Base-by-base conservation (phyloP, 2,329 filamentous ascomycete species). In the Claviceps pazoutovae region DNA sequence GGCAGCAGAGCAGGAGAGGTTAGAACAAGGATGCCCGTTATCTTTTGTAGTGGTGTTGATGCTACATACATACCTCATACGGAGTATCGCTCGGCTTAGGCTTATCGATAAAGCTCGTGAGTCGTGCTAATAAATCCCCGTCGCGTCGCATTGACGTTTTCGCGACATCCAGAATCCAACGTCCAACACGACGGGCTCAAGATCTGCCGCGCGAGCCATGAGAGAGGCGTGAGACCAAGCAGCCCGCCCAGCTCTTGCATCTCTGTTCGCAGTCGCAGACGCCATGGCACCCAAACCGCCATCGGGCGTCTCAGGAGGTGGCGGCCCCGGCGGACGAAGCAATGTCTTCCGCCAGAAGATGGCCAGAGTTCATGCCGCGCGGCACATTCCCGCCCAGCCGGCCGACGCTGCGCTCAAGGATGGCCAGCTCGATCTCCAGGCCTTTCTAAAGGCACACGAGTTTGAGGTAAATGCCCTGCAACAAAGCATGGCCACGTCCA, bases 401-500 rank as follows among this genome's bases (percentile, higher is more conserved):
- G 69, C 74, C 16, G 71, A 76, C 42, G 71, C 71, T 9, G 75
- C 74, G 6, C 66, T 79, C 23, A 73, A 74, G 49, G 81, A 85
- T 67, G 93, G 91, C 63, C 84, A 94, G 63, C 76, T 98, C 54
- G 84, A 96, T 63, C 77, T 96, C 49, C 81, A 86, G 58, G 80
- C 84, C 30, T 98, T 97, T 61, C 76, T 97, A 58, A 82, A 82
- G 58, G 83, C 88, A 11, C 85, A 90, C 54, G 84, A 95, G 62
- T 95, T 87, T 61, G 91, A 97, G 71, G 94, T 98, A 59, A 80
- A 79, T 53, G 84, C 90, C 1, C 72, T 97, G 46, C 86, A 95
- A 64, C 75, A 83, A 61, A 88, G 86, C 54, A 93, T 97, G 77
- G 75, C 78, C 51, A 81, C 79, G 38, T 84, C 87, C 46, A 90